Conservation (phyloP, 345 rosid genomes). For the Combretum micranthum region DNA sequence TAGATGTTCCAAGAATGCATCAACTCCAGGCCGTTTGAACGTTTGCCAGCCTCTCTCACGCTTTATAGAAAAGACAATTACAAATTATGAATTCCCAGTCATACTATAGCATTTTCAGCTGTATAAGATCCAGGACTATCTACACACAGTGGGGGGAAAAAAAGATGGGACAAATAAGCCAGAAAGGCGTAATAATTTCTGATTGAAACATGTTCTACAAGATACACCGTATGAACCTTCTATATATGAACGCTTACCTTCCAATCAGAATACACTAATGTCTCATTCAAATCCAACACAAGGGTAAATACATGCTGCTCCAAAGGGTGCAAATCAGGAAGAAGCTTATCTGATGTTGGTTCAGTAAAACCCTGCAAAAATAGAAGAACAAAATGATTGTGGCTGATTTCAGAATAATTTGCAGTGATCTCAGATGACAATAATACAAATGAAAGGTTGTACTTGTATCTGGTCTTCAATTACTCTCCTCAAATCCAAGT, state of each 20-base stretch:
- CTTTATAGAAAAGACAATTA: slow-evolving; percentile 22
- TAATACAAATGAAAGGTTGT: slow-evolving; percentile 6
- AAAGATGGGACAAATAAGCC: not conserved
- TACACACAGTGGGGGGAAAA: no score
- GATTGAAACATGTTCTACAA: no score
- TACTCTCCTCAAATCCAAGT: slow-evolving; percentile 71
- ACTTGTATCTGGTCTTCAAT: slow-evolving; percentile 82
- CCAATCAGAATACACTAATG: slow-evolving; percentile 89
- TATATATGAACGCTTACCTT: slow-evolving; percentile 36
- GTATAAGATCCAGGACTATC: not conserved
- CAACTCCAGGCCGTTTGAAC: slow-evolving; percentile 96
- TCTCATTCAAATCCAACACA: slow-evolving; percentile 92
- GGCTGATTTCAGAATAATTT: not conserved
- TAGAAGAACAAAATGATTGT: not conserved
- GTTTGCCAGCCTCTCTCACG: slow-evolving; percentile 99
- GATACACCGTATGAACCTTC: no score
- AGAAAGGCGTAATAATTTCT: not conserved
- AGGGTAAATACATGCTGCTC: slow-evolving; percentile 88
- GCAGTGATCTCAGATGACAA: slow-evolving; percentile 1
- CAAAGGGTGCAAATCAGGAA: slow-evolving; percentile 87
- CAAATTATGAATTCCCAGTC: slow-evolving; percentile 1
- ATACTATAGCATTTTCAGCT: not conserved
- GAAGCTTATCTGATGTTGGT: slow-evolving; percentile 95
- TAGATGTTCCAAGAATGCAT: slow-evolving; percentile 91
- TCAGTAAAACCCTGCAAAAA: slow-evolving; percentile 70